Evolutionary conservation across 495 filamentous ascomycete genomes (phyloP).

Genomic region (Aspergillus mulundensis): DNA sequence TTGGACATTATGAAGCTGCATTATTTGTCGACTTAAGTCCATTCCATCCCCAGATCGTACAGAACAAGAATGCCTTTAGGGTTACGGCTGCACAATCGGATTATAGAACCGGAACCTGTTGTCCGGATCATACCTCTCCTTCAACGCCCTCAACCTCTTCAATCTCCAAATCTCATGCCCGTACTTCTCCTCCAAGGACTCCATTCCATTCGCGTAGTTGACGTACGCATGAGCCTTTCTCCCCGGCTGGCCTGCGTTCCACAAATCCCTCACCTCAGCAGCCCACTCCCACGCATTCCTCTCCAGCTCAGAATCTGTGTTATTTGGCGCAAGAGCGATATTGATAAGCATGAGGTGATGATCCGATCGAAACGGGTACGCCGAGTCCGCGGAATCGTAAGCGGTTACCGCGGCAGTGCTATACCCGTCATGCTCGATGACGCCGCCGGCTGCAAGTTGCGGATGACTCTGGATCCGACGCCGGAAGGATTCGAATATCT

Average conservation of each 20-base stretch:
- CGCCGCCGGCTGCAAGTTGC: not conserved
- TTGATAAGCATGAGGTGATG: not conserved
- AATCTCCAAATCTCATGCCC: constrained; percentile 11
- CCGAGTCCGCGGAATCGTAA: not conserved
- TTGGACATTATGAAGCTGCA: too few species aligned
- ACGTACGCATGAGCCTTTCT: not conserved
- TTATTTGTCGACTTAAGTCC: too few species aligned
- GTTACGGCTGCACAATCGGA: constrained; percentile 6
- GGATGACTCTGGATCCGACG: not conserved
- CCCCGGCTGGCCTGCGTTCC: constrained; percentile 8
- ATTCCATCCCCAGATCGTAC: too few species aligned
- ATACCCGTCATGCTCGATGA: constrained; percentile 5
- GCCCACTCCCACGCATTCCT: not conserved
- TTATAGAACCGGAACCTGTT: constrained; percentile 11
- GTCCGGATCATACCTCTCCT: constrained; percentile 9
- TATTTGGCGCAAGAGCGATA: not conserved
- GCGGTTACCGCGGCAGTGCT: not conserved
- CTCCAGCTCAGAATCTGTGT: not conserved
- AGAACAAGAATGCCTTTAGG: too few species aligned
- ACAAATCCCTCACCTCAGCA: not conserved
- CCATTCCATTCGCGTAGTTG: constrained; percentile 11
- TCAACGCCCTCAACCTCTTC: not conserved
- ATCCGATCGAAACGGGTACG: not conserved
- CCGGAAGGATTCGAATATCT: not conserved
- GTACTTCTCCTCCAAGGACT: constrained; percentile 2